Base-by-base conservation (phyloP, 306 rosid species). In the Begonia peltatifolia region DNA sequence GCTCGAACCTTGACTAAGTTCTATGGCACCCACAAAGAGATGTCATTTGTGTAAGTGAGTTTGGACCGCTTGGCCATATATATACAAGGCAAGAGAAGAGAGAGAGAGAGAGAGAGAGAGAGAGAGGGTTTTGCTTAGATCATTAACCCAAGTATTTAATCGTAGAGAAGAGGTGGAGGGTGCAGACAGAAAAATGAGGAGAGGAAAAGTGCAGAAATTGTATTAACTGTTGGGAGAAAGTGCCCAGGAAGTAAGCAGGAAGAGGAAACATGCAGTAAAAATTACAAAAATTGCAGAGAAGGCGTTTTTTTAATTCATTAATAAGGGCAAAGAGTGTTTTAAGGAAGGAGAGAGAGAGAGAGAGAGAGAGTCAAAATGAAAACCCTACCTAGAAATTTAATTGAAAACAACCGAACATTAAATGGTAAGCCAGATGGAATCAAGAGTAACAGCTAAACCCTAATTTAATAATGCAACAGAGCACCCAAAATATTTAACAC, bases 131-230 rank as follows among this genome's bases (percentile, higher is more conserved):
- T n/a, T n/a, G n/a, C n/a, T n/a, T n/a, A n/a, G n/a, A n/a, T n/a
- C n/a, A n/a, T n/a, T n/a, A n/a, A n/a, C n/a, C n/a, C n/a, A n/a
- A n/a, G n/a, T n/a, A 56, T 12, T 7, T 15, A 15, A 15, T 48
- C 3, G 9, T 3, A 61, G 70, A 64, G 43, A 42, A 71, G 65
- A 46, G 30, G 55, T 63, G 64, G 58, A 67, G 68, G 61, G 79
- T 41, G 63, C n/a, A n/a, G n/a, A n/a, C n/a, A n/a, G n/a, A n/a
- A n/a, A 60, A 56, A 65, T 56, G 78, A 83, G 85, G 76, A 68
- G 93, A 86, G 82, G 81, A 74, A 82, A 84, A 68, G 76, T 77
- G 63, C 81, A 74, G 76, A 77, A 82, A 79, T 82, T 70, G 92
- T 72, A 82, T 82, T 85, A 76, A 79, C 79, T 56, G 81, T 70